A percentile compares a stretch with the other conserved stretches of the same genome.
Evolutionary conservation across 805 yeast species (phyloP).

Genomic region (Allodekkera sacchari): DNA sequence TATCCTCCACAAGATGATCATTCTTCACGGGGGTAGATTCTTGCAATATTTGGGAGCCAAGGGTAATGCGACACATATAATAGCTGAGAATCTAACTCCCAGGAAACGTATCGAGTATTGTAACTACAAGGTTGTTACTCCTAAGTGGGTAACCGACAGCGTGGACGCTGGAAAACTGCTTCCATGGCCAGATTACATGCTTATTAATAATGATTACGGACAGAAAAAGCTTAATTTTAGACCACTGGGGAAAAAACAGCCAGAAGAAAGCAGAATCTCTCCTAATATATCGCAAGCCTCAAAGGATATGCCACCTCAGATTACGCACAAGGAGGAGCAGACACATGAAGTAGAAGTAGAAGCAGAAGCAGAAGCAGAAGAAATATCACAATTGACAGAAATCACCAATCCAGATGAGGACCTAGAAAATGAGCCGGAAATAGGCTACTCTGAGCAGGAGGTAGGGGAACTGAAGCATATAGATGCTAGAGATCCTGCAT

Average conservation of each 20-base stretch:
- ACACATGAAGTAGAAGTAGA: constrained; percentile 2
- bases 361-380: constrained; percentile 3
- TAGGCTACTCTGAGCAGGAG: too few species aligned
- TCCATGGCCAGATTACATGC: constrained; percentile 65
- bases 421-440: constrained; percentile 4
- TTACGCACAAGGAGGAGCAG: constrained; percentile 1
- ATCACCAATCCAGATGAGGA: constrained; percentile 7
- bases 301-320: too few species aligned
- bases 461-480: constrained; percentile 15
- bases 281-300: too few species aligned
- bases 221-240: constrained; percentile 35
- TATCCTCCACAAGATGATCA: constrained; percentile 61
- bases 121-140: constrained; percentile 68
- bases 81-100: constrained; percentile 75
- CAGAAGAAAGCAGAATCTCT: neutral
- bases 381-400: constrained; percentile 7
- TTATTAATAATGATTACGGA: constrained; percentile 45
- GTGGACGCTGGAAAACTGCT: constrained; percentile 37
- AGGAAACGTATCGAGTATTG: constrained; percentile 58
- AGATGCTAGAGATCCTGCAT: constrained; percentile 73
- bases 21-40: constrained; percentile 74
- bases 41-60: constrained; percentile 62
- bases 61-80: constrained; percentile 71
- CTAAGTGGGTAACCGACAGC: constrained; percentile 74
- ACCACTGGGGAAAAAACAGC: constrained; percentile 3